Percentiles rank a stretch among this genome's conserved stretches.
These are phyloP conservation scores for Phalaenopsis hybrid DNA, from an alignment of 116 monocot species.

Conservation along the genomic window DNA sequence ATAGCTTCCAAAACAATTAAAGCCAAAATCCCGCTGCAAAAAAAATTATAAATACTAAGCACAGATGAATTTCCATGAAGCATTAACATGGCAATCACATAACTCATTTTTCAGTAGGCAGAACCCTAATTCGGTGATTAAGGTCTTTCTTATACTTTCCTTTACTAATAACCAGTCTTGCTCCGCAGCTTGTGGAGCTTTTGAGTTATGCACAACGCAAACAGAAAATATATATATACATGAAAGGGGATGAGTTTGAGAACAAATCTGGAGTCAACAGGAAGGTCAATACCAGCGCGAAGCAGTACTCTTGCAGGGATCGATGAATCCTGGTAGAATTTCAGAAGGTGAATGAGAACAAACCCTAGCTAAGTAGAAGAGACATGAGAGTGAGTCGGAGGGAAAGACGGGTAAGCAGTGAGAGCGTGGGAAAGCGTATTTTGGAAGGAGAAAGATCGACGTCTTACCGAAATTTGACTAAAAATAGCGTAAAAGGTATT, in stretches of 20 bases:
- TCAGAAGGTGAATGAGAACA: background rate
- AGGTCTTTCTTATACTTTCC: background rate
- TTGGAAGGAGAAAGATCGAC: too few species aligned
- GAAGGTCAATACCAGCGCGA: background rate
- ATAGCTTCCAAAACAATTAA: background rate
- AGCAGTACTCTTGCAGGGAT: background rate
- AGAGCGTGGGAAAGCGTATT: too few species aligned
- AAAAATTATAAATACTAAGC: background rate
- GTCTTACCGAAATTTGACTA: too few species aligned
- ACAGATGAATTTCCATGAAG: background rate
- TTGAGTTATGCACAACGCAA: background rate
- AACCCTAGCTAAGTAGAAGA: background rate
- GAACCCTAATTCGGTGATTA: conserved; percentile 1
- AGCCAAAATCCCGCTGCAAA: background rate
- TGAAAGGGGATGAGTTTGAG: background rate
- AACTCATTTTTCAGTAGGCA: background rate
- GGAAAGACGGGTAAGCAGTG: too few species aligned
- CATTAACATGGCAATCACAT: background rate
- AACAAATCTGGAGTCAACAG: background rate
- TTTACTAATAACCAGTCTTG: background rate
- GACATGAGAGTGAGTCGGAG: too few species aligned
- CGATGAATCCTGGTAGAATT: background rate
- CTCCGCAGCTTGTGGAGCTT: background rate
- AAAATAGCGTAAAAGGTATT: too few species aligned
- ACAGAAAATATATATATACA: background rate